phyloP scores from a whole-genome alignment of 2,329 filamentous ascomycete species.

The Paramyrothecium sp. region DNA sequence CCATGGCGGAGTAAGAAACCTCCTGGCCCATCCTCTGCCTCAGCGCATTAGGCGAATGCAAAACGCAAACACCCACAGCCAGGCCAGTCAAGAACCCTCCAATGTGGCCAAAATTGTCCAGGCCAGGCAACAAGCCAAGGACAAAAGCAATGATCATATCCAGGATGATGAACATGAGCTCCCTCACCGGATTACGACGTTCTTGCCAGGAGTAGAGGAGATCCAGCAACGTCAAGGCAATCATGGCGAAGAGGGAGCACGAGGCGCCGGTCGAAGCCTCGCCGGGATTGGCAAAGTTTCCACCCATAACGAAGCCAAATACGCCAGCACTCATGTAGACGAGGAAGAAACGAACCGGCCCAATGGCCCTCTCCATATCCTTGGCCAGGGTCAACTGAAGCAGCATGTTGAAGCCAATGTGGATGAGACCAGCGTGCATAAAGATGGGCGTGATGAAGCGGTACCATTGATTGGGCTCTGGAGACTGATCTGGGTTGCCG shows the following conservation, averaged over 20 bases:
- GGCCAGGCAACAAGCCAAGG: slow-evolving; percentile 82
- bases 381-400: slow-evolving; percentile 85
- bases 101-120: slow-evolving; percentile 98
- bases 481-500: slow-evolving; percentile 46
- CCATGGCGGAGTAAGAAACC: slow-evolving; percentile 69
- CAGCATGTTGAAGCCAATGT: slow-evolving; percentile 94
- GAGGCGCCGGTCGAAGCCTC: slow-evolving; percentile 87
- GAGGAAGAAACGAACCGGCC: slow-evolving; percentile 80
- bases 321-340: slow-evolving; percentile 92
- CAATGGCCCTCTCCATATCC: slow-evolving; percentile 91
- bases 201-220: slow-evolving; percentile 90
- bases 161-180: slow-evolving; percentile 82
- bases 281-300: slow-evolving; percentile 82
- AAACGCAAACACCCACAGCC: slow-evolving; percentile 78
- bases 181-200: slow-evolving; percentile 72
- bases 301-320: slow-evolving; percentile 92
- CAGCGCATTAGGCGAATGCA: slow-evolving; percentile 83
- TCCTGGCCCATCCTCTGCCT: slow-evolving; percentile 71
- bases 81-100: slow-evolving; percentile 94
- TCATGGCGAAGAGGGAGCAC: slow-evolving; percentile 85
- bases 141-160: slow-evolving; percentile 90
- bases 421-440: slow-evolving; percentile 87
- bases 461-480: slow-evolving; percentile 90
- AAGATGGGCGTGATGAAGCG: slow-evolving; percentile 96
- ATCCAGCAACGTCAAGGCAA: slow-evolving; percentile 85